Percentiles rank a stretch among this genome's conserved stretches.
Conservation (phyloP, 139 green algal species). For the Coelastrella sp. region DNA sequence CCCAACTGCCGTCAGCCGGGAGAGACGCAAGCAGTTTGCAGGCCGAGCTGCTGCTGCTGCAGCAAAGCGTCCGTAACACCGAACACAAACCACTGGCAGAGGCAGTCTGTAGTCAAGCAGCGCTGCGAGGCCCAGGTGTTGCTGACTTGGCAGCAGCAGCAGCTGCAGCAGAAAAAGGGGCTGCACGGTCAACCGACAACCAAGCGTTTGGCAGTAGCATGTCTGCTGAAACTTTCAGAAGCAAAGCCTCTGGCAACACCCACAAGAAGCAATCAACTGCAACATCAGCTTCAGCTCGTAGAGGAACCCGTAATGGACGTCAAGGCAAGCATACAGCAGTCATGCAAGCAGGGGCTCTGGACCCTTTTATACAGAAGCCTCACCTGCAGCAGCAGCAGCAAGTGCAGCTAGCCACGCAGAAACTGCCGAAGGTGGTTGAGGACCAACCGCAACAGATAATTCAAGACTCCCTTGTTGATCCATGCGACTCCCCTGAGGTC, state of each 20-base stretch:
- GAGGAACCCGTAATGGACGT: not conserved
- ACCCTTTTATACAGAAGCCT: conserved; percentile 6
- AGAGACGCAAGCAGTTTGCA: not conserved
- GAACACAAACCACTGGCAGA: too few relatives aligned
- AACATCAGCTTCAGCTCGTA: not conserved
- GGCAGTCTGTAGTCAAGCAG: too few relatives aligned
- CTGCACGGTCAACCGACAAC: too few relatives aligned
- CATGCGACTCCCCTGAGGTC: conserved; percentile 15
- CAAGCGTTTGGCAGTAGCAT: too few relatives aligned
- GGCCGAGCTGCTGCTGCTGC: too few relatives aligned
- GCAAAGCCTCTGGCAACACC: too few relatives aligned
- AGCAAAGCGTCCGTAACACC: too few relatives aligned
- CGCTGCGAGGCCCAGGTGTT: too few relatives aligned
- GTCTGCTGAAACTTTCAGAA: too few relatives aligned
- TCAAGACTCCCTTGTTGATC: conserved; percentile 3
- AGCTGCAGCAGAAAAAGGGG: not conserved
- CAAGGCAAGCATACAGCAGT: not conserved
- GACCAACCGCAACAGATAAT: too few relatives aligned
- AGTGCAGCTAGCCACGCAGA: not conserved
- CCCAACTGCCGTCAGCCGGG: not conserved
- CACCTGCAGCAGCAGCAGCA: not conserved
- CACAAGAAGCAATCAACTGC: too few relatives aligned
- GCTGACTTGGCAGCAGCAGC: conserved; percentile 2
- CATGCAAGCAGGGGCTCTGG: conserved; percentile 26
- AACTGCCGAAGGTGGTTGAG: too few relatives aligned